Evolutionary conservation across 1,284 basidiomycete genomes (phyloP), one percentile per base, ranked within the genome.

Genomic region (Melampsora larici-populina): DNA sequence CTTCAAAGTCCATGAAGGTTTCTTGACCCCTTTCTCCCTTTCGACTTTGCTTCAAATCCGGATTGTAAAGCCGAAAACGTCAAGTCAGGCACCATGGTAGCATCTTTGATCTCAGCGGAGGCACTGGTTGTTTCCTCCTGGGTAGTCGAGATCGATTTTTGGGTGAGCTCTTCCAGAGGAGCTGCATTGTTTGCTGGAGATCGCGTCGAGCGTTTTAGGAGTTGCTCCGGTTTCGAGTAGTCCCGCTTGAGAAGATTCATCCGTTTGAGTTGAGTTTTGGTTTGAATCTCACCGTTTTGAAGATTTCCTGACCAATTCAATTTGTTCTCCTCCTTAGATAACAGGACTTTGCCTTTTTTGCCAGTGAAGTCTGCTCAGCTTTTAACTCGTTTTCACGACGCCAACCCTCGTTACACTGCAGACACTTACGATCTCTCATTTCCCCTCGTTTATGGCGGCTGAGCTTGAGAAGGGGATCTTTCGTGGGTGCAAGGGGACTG

Each of bases 1-100:
- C 51, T 68, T 76, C 43, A 65, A 76, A 48, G 73, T 76, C 73
- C 64, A 76, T 36, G 73, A 68, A 65, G 73, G 51, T 76, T 76
- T 40, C 40, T 68, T 17, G 31, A 24, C 2, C 51, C 40, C 13
- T 63, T 60, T 43, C 5, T n/a, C 5, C 17, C 36, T 51, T 24
- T 24, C 26, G 9, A 26, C 7, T 33, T 64, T 46, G 24, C 33
- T 55, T 58, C 51, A 2, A 48, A 26, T 33, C 60, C 49, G 33
- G 68, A 76, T 24, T 64, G 60, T 55, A 76, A 24, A 17, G 64
- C n/a, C 1, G 73, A 76, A 40, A 58, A 76, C n/a, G 55, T 66
- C n/a, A 76, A 29, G 17, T 76, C 72, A 3, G 72, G 72, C 15
- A 66, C 63, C 17, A 24, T 40, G 2, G 43, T 31, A 1, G 26